phyloP scores from a whole-genome alignment of 2,329 filamentous ascomycete species.

The Penicillium concentricum region DNA sequence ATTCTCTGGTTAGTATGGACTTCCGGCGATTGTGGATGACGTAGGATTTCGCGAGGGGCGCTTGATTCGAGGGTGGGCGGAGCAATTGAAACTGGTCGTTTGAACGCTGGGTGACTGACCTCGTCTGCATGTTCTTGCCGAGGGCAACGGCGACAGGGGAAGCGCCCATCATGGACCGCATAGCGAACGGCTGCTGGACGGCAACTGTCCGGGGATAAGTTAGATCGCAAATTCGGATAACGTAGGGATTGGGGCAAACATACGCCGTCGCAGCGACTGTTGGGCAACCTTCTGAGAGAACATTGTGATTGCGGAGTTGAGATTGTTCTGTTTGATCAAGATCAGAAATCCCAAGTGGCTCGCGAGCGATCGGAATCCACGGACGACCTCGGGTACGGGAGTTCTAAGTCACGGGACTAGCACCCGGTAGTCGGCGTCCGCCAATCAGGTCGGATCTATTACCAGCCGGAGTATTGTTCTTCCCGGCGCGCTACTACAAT shows the following conservation, averaged over 20 bases:
- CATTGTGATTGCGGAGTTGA: slow-evolving; percentile 36
- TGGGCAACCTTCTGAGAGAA: slow-evolving; percentile 50
- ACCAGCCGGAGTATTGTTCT: slow-evolving; percentile 39
- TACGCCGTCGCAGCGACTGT: slow-evolving; percentile 51
- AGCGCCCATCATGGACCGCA: slow-evolving; percentile 45
- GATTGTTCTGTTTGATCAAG: slow-evolving; percentile 18
- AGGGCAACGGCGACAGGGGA: slow-evolving; percentile 46
- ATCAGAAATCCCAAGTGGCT: slow-evolving; percentile 19
- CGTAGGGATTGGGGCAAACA: slow-evolving; percentile 19
- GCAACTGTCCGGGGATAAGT: slow-evolving; percentile 38
- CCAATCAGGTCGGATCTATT: slow-evolving; percentile 40
- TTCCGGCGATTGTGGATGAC: slow-evolving; percentile 26
- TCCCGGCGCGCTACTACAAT: slow-evolving; percentile 21
- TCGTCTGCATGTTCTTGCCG: slow-evolving; percentile 45
- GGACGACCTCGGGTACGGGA: slow-evolving; percentile 41
- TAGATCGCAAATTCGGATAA: slow-evolving; percentile 23
- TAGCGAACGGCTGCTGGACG: slow-evolving; percentile 44
- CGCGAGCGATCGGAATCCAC: slow-evolving; percentile 34
- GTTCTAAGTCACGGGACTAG: slow-evolving; percentile 36
- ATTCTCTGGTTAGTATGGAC: slow-evolving; percentile 13
- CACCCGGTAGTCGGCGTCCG: slow-evolving; percentile 1
- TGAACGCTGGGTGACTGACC: slow-evolving; percentile 33
- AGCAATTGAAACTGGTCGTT: not conserved
- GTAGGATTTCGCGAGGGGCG: slow-evolving; percentile 19
- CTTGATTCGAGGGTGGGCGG: not conserved